Evolutionary conservation across 768 basidiomycete species (phyloP).

Genomic region (Brasilioporus rufonigricans): DNA sequence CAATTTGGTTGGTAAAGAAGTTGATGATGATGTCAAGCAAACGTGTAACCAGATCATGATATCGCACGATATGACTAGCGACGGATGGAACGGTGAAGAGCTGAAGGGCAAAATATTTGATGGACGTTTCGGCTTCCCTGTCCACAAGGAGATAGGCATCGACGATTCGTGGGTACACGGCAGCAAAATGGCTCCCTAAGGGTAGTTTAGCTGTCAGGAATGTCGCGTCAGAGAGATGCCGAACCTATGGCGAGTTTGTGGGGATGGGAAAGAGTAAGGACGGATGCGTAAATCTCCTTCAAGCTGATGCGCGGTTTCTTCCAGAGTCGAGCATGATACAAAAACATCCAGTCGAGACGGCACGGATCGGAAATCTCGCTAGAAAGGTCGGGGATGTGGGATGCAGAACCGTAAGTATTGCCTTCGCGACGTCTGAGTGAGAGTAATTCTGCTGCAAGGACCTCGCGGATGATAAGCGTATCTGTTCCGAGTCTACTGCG

Average conservation of each 20-base stretch:
- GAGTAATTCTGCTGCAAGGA: constrained; percentile 69
- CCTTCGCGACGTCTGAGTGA: constrained; percentile 56
- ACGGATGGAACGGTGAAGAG: constrained; percentile 91
- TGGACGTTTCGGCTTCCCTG: constrained; percentile 91
- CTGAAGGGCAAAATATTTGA: constrained; percentile 91
- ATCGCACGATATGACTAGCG: constrained; percentile 71
- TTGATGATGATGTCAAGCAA: constrained; percentile 82
- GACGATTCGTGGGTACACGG: constrained; percentile 82
- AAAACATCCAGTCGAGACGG: constrained; percentile 70
- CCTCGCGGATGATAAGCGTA: constrained; percentile 63
- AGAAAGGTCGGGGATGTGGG: constrained; percentile 36
- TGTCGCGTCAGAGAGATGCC: constrained; percentile 4
- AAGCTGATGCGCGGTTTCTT: constrained; percentile 76
- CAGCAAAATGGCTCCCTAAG: constrained; percentile 78
- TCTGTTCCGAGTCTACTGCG: constrained; percentile 68
- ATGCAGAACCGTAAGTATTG: constrained; percentile 40
- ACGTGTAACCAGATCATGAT: constrained; percentile 70
- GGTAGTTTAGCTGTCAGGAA: constrained; percentile 3
- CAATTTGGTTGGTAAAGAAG: constrained; percentile 92
- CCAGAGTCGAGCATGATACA: constrained; percentile 85
- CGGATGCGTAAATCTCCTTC: constrained; percentile 79
- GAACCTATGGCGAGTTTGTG: constrained; percentile 79
- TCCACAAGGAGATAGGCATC: constrained; percentile 92
- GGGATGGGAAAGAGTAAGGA: constrained; percentile 66
- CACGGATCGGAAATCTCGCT: constrained; percentile 48